Evolutionary conservation across 2,329 filamentous ascomycete species (phyloP).

Genomic region (Scopulariopsis brevicaulis): DNA sequence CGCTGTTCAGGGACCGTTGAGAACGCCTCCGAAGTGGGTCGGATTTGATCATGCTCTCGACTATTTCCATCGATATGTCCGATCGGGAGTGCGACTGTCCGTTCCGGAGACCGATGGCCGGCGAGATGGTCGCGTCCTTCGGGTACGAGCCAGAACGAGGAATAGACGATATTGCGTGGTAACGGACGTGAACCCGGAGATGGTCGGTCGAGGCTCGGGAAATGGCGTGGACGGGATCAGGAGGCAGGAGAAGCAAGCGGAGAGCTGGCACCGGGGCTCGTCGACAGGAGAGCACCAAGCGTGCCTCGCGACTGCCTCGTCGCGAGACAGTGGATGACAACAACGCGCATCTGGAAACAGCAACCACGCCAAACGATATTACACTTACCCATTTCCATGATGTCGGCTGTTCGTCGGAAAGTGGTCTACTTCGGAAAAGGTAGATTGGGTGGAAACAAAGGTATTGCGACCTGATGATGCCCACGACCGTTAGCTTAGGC

Average conservation of each 20-base stretch:
- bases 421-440: neutral
- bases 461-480: neutral
- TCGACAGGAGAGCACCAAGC: neutral
- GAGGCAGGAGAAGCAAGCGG: neutral
- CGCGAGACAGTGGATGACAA: neutral
- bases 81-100: neutral
- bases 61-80: neutral
- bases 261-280: neutral
- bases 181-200: neutral
- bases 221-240: neutral
- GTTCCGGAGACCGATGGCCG: neutral
- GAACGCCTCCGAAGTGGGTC: neutral
- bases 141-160: neutral
- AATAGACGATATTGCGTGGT: neutral
- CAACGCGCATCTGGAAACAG: constrained; percentile 10
- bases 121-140: neutral
- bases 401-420: neutral
- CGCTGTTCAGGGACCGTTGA: neutral
- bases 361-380: neutral
- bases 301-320: neutral
- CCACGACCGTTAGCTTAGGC: neutral
- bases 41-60: neutral
- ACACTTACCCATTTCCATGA: constrained; percentile 6
- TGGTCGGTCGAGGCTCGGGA: neutral
- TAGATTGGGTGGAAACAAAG: neutral